Evolutionary conservation across 495 filamentous ascomycete genomes (phyloP).

Genomic region (Aspergillus baeticus): DNA sequence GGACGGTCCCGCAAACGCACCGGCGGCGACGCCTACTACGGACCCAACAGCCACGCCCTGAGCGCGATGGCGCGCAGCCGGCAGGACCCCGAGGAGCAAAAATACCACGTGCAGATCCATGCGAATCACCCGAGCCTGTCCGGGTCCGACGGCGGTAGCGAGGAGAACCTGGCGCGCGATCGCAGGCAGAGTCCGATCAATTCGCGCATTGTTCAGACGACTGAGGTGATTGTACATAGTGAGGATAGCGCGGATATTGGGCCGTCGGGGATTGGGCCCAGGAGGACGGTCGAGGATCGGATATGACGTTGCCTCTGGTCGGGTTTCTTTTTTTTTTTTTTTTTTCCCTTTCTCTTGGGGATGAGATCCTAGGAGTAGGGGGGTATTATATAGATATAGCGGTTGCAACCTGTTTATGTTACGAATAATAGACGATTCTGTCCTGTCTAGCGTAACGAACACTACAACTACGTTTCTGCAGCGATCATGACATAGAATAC

Average conservation of each 20-base stretch:
- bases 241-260: neutral
- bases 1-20: constrained; percentile 15
- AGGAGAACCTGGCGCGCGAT: neutral
- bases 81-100: constrained; percentile 6
- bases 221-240: constrained; percentile 7
- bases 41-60: constrained; percentile 2
- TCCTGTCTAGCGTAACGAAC: too few species aligned
- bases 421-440: too few species aligned
- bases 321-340: too few species aligned
- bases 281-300: constrained; percentile 7
- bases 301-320: neutral
- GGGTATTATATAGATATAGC: too few species aligned
- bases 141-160: constrained; percentile 7
- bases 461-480: too few species aligned
- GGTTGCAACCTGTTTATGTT: too few species aligned
- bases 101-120: constrained; percentile 10
- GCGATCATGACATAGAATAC: too few species aligned
- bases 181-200: neutral
- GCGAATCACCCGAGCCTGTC: constrained; percentile 3
- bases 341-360: too few species aligned
- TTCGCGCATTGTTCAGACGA: constrained; percentile 8
- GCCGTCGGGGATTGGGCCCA: neutral
- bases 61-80: constrained; percentile 1
- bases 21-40: constrained; percentile 5
- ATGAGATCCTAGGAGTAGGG: too few species aligned